Evolutionary conservation across 768 basidiomycete genomes (phyloP).

Genomic region (Dacryopinax primogenitus): DNA sequence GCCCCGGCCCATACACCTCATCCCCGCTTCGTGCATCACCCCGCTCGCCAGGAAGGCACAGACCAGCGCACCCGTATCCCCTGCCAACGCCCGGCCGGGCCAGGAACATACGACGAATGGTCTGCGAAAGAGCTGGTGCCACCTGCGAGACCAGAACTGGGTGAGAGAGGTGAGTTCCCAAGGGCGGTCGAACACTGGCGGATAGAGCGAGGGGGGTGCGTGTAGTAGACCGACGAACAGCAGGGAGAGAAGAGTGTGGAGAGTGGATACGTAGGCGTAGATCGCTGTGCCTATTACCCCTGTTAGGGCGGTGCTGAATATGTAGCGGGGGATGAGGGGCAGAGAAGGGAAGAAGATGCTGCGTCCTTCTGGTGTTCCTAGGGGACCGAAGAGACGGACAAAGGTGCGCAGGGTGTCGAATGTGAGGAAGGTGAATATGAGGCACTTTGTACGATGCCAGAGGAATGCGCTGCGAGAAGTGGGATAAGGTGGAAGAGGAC

Average conservation of each 20-base stretch:
- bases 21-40: constrained; percentile 56
- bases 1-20: constrained; percentile 43
- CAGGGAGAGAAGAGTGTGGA: constrained; percentile 35
- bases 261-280: not conserved
- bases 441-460: constrained; percentile 37
- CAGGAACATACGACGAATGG: constrained; percentile 64
- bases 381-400: constrained; percentile 55
- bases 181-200: constrained; percentile 56
- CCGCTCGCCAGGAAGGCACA: constrained; percentile 69
- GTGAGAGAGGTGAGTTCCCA: constrained; percentile 58
- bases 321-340: constrained; percentile 21
- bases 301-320: not conserved
- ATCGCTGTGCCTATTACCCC: not conserved
- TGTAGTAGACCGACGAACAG: constrained; percentile 43
- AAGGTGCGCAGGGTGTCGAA: constrained; percentile 50
- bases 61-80: constrained; percentile 50
- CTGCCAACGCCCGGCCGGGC: constrained; percentile 35
- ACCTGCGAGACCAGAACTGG: constrained; percentile 57
- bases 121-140: constrained; percentile 66
- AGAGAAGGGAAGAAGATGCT: constrained; percentile 52
- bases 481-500: constrained; percentile 24
- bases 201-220: constrained; percentile 42
- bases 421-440: constrained; percentile 41
- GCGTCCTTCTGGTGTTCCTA: constrained; percentile 51
- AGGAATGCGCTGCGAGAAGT: constrained; percentile 42